A percentile compares a stretch with the other conserved stretches of the same genome.
Evolutionary conservation across 495 filamentous ascomycete genomes (phyloP).

Genomic region (Penicillium steckii): DNA sequence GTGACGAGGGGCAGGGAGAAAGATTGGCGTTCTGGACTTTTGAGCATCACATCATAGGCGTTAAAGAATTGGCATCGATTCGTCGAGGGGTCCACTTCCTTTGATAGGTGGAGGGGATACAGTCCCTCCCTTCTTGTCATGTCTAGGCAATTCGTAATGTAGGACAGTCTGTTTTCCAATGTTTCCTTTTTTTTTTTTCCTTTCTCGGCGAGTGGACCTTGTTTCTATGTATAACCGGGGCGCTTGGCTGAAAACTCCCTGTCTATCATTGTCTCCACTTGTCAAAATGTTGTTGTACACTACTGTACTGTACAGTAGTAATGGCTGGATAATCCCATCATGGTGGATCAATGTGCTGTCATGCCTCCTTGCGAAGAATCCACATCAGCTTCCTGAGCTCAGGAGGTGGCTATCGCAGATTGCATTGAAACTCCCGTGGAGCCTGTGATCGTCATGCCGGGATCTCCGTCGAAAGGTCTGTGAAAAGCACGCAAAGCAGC

Average conservation of each 20-base stretch:
- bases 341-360: slow-evolving; percentile 18
- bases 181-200: not conserved
- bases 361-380: not conserved
- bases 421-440: not conserved
- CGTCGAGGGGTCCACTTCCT: not conserved
- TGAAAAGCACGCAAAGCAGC: not conserved
- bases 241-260: not conserved
- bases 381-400: slow-evolving; percentile 6
- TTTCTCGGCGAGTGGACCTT: slow-evolving; percentile 5
- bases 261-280: not conserved
- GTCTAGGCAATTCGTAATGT: slow-evolving; percentile 17
- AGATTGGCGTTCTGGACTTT: not conserved
- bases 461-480: not conserved
- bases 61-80: not conserved
- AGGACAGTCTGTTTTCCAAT: slow-evolving; percentile 1
- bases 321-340: slow-evolving; percentile 11
- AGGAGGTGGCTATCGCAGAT: slow-evolving; percentile 18
- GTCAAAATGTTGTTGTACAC: not conserved
- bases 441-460: slow-evolving; percentile 13
- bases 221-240: slow-evolving; percentile 21
- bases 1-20: not conserved
- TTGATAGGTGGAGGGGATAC: no score
- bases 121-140: not conserved
- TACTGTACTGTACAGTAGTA: no score
- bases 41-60: not conserved